Percentiles rank a stretch among this genome's conserved stretches.
phyloP scores from a whole-genome alignment of 805 yeast species.

The Ogataea angusta region DNA sequence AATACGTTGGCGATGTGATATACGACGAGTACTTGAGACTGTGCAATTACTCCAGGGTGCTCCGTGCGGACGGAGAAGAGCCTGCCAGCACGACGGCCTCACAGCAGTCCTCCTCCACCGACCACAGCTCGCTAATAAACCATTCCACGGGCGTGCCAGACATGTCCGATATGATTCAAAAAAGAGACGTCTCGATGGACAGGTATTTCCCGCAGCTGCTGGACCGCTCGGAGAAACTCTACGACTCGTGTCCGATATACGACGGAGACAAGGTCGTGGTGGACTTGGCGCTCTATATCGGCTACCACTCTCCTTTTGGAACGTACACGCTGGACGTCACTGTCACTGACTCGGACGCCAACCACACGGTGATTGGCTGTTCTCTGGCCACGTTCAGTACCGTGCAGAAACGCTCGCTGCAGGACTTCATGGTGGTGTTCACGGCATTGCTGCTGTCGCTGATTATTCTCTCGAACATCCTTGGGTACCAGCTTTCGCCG shows the following conservation, averaged over 20 bases:
- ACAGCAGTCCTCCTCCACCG: background rate
- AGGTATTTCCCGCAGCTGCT: background rate
- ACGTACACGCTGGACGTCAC: conserved; percentile 42
- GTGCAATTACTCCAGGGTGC: conserved; percentile 33
- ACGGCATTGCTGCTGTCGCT: conserved; percentile 40
- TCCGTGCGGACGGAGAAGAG: background rate
- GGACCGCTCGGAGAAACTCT: background rate
- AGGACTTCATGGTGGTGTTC: conserved; percentile 37
- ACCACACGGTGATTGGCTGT: conserved; percentile 44
- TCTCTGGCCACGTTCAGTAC: conserved; percentile 48
- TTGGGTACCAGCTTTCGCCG: conserved; percentile 46
- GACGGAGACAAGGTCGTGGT: conserved; percentile 26
- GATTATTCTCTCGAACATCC: conserved; percentile 33
- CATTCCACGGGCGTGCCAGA: background rate
- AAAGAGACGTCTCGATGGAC: background rate
- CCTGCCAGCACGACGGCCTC: background rate
- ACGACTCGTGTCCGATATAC: conserved; percentile 30
- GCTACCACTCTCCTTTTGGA: conserved; percentile 37
- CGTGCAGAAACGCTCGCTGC: conserved; percentile 36
- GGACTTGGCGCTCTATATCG: conserved; percentile 22
- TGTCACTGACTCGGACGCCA: conserved; percentile 38
- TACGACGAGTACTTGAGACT: conserved; percentile 40
- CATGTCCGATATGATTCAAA: background rate
- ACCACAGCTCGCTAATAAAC: background rate
- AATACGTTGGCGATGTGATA: conserved; percentile 42